phyloP scores from a whole-genome alignment of 2,329 filamentous ascomycete genomes.

The Aspergillaceae sp. region DNA sequence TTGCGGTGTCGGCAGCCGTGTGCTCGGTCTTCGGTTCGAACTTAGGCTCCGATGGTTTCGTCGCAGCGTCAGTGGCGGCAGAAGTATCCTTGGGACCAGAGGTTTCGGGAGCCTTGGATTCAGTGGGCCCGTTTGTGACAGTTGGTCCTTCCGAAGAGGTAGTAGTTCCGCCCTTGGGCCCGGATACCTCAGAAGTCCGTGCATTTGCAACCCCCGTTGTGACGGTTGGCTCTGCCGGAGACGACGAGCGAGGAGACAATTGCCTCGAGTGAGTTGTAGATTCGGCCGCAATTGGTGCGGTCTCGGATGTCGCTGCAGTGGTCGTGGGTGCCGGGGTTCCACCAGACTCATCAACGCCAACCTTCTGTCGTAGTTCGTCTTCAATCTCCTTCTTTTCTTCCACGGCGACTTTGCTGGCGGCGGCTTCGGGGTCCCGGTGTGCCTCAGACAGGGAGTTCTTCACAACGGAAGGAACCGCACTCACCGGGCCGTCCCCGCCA shows the following conservation, averaged over 20 bases:
- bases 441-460: slow-evolving; percentile 42
- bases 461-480: slow-evolving; percentile 37
- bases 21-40: background rate
- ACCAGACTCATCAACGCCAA: slow-evolving; percentile 26
- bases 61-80: background rate
- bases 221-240: slow-evolving; percentile 12
- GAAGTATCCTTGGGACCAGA: background rate
- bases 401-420: slow-evolving; percentile 59
- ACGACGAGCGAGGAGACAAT: slow-evolving; percentile 12
- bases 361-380: slow-evolving; percentile 56
- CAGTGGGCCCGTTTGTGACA: background rate
- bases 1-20: background rate
- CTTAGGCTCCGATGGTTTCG: background rate
- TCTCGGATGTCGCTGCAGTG: slow-evolving; percentile 30
- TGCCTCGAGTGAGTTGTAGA: slow-evolving; percentile 9
- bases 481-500: slow-evolving; percentile 8
- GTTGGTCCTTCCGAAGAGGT: slow-evolving; percentile 3
- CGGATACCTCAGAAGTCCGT: slow-evolving; percentile 13
- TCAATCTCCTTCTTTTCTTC: slow-evolving; percentile 68
- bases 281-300: slow-evolving; percentile 25
- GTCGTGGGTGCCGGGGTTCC: slow-evolving; percentile 33
- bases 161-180: slow-evolving; percentile 2
- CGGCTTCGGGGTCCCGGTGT: slow-evolving; percentile 60
- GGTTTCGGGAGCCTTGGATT: background rate
- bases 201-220: slow-evolving; percentile 16